Conservation (phyloP, 371 early-diverging fungal species). For the Saksenaea vasiformis region DNA sequence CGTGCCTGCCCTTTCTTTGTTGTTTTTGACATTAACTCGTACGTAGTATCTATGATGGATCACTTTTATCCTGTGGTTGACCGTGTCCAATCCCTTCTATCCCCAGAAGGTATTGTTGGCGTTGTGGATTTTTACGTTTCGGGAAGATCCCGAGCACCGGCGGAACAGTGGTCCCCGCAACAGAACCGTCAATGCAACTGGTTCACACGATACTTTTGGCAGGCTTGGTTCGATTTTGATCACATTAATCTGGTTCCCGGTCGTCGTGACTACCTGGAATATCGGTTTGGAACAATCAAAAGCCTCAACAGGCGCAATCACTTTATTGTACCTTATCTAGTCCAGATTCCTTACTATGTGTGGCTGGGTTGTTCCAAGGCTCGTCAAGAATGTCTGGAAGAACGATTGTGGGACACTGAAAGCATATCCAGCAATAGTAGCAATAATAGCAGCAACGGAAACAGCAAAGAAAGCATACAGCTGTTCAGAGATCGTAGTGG, state of each 20-base stretch:
- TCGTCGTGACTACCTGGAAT: constrained; percentile 85
- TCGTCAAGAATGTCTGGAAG: constrained; percentile 17
- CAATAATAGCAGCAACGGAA: constrained; percentile 25
- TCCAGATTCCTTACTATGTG: constrained; percentile 86
- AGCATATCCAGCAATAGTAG: constrained; percentile 42
- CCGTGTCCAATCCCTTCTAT: constrained; percentile 60
- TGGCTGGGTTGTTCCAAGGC: constrained; percentile 69
- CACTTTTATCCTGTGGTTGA: constrained; percentile 73
- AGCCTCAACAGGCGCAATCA: constrained; percentile 74
- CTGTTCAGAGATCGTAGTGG: not conserved
- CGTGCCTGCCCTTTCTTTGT: constrained; percentile 3
- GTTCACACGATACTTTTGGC: constrained; percentile 84
- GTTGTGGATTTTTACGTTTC: constrained; percentile 84
- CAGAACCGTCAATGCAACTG: constrained; percentile 68
- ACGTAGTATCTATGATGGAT: constrained; percentile 82
- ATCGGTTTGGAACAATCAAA: constrained; percentile 79
- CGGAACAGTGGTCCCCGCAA: constrained; percentile 56
- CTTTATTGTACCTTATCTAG: constrained; percentile 68
- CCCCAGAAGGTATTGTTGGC: constrained; percentile 74
- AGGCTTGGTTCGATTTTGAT: constrained; percentile 77
- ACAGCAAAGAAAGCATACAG: constrained; percentile 1
- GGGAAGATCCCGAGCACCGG: constrained; percentile 55
- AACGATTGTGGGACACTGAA: constrained; percentile 25
- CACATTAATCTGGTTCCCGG: constrained; percentile 78
- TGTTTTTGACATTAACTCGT: not conserved